phyloP scores from a whole-genome alignment of 2,329 filamentous ascomycete genomes.

The Cladosporium sphaerospermum region DNA sequence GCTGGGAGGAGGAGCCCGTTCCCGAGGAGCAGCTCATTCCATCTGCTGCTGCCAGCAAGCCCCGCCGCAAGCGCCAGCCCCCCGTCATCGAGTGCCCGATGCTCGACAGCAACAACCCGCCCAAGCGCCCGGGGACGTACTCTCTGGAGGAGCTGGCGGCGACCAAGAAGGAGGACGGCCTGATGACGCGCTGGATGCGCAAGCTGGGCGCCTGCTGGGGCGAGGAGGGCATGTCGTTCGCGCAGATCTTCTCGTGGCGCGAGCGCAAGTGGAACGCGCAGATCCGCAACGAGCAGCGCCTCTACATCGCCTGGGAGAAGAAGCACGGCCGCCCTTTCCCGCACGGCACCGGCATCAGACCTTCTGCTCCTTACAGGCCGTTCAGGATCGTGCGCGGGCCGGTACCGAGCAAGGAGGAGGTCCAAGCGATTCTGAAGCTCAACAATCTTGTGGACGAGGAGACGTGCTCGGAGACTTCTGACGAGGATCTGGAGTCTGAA shows the following conservation, averaged over 20 bases:
- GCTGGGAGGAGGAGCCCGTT: not conserved
- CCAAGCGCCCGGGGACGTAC: not conserved
- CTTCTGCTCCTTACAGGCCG: too few species aligned
- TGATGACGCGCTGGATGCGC: not conserved
- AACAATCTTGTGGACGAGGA: too few species aligned
- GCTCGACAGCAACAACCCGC: not conserved
- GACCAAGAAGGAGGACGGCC: not conserved
- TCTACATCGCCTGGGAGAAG: too few species aligned
- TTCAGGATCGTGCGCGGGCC: too few species aligned
- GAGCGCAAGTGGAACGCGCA: not conserved
- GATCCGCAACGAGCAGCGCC: not conserved
- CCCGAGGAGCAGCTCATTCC: not conserved
- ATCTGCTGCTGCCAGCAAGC: not conserved
- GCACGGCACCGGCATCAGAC: too few species aligned
- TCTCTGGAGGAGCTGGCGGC: not conserved
- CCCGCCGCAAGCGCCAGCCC: not conserved
- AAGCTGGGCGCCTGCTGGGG: not conserved
- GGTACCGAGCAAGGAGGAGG: too few species aligned
- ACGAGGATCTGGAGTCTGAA: not conserved
- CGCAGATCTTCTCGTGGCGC: not conserved
- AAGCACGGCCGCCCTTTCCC: too few species aligned
- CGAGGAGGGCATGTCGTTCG: not conserved
- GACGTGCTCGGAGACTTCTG: too few species aligned
- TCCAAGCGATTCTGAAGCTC: too few species aligned
- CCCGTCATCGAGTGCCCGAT: not conserved